Evolutionary conservation across 805 yeast species (phyloP).

Genomic region (Suhomyces sp.): DNA sequence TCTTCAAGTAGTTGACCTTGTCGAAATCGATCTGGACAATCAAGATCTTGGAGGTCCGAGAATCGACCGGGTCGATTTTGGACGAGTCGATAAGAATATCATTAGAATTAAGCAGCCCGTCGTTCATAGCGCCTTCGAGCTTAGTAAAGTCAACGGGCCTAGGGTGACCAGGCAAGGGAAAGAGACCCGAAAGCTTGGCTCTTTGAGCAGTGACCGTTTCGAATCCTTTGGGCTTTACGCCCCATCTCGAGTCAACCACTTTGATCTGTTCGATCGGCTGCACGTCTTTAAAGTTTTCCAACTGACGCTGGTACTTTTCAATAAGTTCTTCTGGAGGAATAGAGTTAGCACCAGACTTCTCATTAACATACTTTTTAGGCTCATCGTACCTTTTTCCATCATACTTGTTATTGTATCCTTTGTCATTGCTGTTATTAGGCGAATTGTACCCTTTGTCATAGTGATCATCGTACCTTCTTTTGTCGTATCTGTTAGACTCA

Average conservation of each 20-base stretch:
- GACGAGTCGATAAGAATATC: conserved; percentile 34
- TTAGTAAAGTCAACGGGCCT: conserved; percentile 42
- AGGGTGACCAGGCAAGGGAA: conserved; percentile 70
- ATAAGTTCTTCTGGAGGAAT: conserved; percentile 21
- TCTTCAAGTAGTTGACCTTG: conserved; percentile 29
- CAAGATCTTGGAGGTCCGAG: conserved; percentile 30
- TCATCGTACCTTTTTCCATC: neutral
- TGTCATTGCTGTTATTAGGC: neutral
- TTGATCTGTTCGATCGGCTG: conserved; percentile 51
- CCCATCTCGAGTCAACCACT: conserved; percentile 61
- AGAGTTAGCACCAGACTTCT: conserved; percentile 6
- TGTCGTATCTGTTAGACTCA: neutral
- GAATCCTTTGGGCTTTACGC: conserved; percentile 65
- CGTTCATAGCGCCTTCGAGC: conserved; percentile 36
- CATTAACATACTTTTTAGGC: neutral
- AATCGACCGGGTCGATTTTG: conserved; percentile 38
- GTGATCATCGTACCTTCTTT: neutral
- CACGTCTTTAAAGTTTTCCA: conserved; percentile 35
- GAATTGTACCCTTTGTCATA: neutral
- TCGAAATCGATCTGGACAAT: conserved; percentile 34
- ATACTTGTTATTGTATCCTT: neutral
- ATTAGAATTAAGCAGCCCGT: conserved; percentile 26
- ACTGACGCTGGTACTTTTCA: conserved; percentile 19
- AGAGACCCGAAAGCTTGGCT: conserved; percentile 76
- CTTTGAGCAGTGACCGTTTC: conserved; percentile 71